Percentiles rank a stretch among this genome's conserved stretches.
Evolutionary conservation across 23 red algal species (phyloP).

Genomic region (Gracilaria domingensis): DNA sequence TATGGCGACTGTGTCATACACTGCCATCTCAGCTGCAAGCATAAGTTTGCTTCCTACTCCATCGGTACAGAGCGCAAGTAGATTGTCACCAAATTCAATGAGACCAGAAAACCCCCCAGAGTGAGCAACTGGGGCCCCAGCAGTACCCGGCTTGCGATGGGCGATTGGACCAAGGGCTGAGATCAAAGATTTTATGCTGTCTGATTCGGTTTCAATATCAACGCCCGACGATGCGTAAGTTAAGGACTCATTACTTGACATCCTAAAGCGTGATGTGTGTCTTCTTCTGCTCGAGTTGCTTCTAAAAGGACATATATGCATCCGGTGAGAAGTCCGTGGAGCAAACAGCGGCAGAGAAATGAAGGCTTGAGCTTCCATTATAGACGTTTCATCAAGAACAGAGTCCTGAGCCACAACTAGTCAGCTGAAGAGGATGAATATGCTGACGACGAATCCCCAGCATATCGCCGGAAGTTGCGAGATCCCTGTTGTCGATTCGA

Average conservation of each 20-base stretch:
- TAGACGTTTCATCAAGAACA: not conserved
- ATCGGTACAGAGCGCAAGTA: slow-evolving; percentile 88
- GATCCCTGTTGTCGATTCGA: no score
- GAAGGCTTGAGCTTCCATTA: not conserved
- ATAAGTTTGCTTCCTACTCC: slow-evolving; percentile 94
- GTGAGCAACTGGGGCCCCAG: slow-evolving; percentile 65
- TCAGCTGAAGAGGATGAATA: not conserved
- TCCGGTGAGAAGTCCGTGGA: not conserved
- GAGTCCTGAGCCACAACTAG: not conserved
- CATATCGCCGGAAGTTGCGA: no score
- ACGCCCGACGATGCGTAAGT: slow-evolving; percentile 85
- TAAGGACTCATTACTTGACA: not conserved
- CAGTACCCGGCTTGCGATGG: slow-evolving; percentile 38
- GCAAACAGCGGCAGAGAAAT: not conserved
- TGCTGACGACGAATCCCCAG: not conserved
- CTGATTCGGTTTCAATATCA: slow-evolving; percentile 76
- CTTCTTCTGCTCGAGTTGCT: not conserved
- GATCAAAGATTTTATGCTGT: slow-evolving; percentile 69
- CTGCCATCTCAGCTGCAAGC: slow-evolving; percentile 69
- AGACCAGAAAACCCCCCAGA: slow-evolving; percentile 87
- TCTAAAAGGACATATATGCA: not conserved
- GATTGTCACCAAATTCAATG: slow-evolving; percentile 85
- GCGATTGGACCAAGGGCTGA: slow-evolving; percentile 47
- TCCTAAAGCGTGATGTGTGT: not conserved
- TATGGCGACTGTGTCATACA: slow-evolving; percentile 79